A percentile compares a stretch with the other conserved stretches of the same genome.
Conservation (phyloP, 805 yeast genomes). For the Barnettozyma salicaria region DNA sequence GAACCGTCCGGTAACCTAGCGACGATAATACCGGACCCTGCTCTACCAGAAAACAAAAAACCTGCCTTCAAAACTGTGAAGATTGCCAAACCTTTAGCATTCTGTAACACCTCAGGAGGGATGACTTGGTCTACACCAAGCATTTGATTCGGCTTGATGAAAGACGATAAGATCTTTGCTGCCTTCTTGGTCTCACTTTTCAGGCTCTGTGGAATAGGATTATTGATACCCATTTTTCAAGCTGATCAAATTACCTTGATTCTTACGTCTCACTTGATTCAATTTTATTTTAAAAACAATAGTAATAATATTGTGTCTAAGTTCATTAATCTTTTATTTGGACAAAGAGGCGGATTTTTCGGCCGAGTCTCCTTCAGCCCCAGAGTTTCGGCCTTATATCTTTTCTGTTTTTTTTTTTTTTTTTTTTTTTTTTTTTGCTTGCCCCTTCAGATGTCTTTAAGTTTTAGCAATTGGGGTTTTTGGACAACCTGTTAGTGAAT, state of each 20-base stretch:
- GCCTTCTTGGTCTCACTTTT: slow-evolving; percentile 90
- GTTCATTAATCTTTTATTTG: neutral
- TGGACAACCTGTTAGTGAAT: no score
- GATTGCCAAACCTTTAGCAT: slow-evolving; percentile 89
- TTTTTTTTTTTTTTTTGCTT: no score
- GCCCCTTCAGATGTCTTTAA: neutral
- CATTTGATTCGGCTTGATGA: slow-evolving; percentile 90
- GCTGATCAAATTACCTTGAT: neutral
- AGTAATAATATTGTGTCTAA: no score
- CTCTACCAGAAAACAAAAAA: slow-evolving; percentile 91
- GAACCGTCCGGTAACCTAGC: slow-evolving; percentile 91
- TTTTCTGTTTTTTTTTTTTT: no score
- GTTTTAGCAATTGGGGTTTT: neutral
- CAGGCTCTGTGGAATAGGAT: slow-evolving; percentile 90
- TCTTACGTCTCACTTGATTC: neutral
- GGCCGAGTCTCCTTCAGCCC: neutral
- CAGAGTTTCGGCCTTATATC: no score
- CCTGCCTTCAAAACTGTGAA: slow-evolving; percentile 97
- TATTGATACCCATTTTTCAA: slow-evolving; percentile 66
- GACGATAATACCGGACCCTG: slow-evolving; percentile 94
- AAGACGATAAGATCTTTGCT: slow-evolving; percentile 83
- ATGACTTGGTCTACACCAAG: slow-evolving; percentile 84
- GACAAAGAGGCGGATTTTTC: slow-evolving; percentile 3
- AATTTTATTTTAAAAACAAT: no score
- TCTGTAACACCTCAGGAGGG: slow-evolving; percentile 79